Percentiles rank a stretch among this genome's conserved stretches.
Evolutionary conservation across 805 yeast species (phyloP).

Genomic region (Schwanniomyces occidentalis): DNA sequence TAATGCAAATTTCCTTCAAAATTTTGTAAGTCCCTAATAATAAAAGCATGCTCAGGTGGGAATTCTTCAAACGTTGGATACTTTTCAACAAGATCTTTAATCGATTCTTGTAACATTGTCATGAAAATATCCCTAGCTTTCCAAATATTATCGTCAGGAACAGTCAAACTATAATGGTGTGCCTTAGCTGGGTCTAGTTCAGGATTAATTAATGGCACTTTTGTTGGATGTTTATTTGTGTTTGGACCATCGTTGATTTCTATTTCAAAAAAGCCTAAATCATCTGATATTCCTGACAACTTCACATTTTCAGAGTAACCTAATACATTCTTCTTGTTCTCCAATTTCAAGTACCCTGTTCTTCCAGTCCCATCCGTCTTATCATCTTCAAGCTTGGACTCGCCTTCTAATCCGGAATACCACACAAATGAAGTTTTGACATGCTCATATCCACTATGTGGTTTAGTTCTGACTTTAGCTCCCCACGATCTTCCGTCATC

Average conservation of each 20-base stretch:
- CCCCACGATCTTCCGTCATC: constrained; percentile 80
- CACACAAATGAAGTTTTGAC: constrained; percentile 67
- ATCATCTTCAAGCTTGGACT: constrained; percentile 15
- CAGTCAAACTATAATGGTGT: constrained; percentile 65
- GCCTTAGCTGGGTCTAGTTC: constrained; percentile 58
- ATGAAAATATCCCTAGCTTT: constrained; percentile 72
- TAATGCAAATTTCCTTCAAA: constrained; percentile 78
- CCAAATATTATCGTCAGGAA: constrained; percentile 78
- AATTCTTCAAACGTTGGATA: constrained; percentile 22
- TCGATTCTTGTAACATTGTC: constrained; percentile 67
- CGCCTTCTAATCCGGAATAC: constrained; percentile 77
- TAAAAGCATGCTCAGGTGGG: constrained; percentile 52
- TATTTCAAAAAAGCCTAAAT: constrained; percentile 66
- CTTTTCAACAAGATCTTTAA: constrained; percentile 44
- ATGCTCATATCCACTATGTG: constrained; percentile 50
- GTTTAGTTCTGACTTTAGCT: constrained; percentile 63
- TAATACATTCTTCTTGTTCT: constrained; percentile 21
- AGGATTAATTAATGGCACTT: constrained; percentile 27
- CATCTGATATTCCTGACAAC: constrained; percentile 50
- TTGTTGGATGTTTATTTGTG: constrained; percentile 43
- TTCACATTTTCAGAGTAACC: constrained; percentile 41
- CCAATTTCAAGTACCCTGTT: constrained; percentile 26
- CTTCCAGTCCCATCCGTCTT: constrained; percentile 10
- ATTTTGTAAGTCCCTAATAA: constrained; percentile 56
- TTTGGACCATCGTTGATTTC: constrained; percentile 57